phyloP scores from a whole-genome alignment of 1,284 basidiomycete species.

The Irpex sp. region DNA sequence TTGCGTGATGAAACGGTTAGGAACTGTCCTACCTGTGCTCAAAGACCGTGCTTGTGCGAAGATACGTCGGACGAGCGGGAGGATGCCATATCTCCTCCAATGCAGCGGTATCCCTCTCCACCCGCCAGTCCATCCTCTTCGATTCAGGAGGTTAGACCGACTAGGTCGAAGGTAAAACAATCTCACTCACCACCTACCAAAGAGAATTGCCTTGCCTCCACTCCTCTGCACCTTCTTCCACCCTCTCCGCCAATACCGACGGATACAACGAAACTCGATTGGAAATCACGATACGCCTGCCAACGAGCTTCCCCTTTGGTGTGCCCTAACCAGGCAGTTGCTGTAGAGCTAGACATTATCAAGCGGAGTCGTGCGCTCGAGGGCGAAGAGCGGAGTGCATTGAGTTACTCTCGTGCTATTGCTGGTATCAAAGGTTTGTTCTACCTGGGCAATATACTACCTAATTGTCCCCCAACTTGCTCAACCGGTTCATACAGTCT shows the following conservation, averaged over 20 bases:
- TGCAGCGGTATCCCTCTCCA: constrained; percentile 2
- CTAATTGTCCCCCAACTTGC: too few relatives aligned
- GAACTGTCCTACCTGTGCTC: constrained; percentile 36
- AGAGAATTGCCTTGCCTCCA: not conserved
- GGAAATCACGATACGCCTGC: constrained; percentile 50
- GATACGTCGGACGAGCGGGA: constrained; percentile 11
- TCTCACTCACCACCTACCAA: not conserved
- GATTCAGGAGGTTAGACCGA: not conserved
- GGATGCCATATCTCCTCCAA: not conserved
- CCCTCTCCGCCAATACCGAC: constrained; percentile 21
- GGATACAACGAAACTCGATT: constrained; percentile 21
- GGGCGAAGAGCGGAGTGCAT: constrained; percentile 54
- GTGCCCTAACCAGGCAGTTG: constrained; percentile 60
- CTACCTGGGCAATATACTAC: too few relatives aligned
- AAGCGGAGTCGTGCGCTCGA: constrained; percentile 54
- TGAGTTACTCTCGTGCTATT: constrained; percentile 64
- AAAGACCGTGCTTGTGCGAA: constrained; percentile 21
- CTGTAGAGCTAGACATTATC: constrained; percentile 52
- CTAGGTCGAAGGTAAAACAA: not conserved
- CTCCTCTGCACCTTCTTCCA: constrained; percentile 22
- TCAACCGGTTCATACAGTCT: constrained; percentile 38
- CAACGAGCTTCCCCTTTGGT: constrained; percentile 55
- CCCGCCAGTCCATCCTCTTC: not conserved
- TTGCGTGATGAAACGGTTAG: constrained; percentile 39
- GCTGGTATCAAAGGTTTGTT: constrained; percentile 64